A percentile compares a stretch with the other conserved stretches of the same genome.
Conservation (phyloP, 306 rosid species). For the Vigna reflexopilosa region DNA sequence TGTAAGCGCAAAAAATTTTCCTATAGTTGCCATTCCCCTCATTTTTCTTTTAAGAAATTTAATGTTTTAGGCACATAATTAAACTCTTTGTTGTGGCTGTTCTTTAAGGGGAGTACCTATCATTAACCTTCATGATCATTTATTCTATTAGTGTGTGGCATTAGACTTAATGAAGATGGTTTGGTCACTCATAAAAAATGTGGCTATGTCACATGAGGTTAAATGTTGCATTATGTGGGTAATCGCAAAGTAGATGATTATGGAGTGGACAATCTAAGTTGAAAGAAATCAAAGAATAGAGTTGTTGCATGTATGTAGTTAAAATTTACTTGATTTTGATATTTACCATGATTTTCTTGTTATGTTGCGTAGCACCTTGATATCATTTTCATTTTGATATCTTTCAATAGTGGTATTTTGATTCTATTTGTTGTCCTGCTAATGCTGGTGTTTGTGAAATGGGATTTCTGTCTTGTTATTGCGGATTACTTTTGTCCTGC, state of each 20-base stretch:
- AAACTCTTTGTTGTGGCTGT: background rate
- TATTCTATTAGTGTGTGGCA: background rate
- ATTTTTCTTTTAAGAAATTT: background rate
- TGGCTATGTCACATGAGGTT: background rate
- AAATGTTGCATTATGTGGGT: background rate
- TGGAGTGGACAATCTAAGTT: background rate
- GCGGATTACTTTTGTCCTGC: background rate
- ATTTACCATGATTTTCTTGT: background rate
- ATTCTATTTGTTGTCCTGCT: background rate
- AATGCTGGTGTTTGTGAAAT: background rate
- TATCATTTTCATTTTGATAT: background rate
- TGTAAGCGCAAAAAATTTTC: background rate
- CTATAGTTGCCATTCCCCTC: background rate
- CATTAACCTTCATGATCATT: background rate
- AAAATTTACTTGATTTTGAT: slow-evolving; percentile 18
- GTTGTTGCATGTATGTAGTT: background rate
- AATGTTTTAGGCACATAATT: background rate
- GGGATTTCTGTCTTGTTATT: background rate
- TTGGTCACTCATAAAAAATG: slow-evolving; percentile 4
- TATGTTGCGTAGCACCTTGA: background rate
- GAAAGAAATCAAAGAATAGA: background rate
- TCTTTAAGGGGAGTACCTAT: background rate
- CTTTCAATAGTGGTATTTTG: background rate
- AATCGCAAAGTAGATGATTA: background rate
- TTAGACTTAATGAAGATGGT: background rate